Base-by-base conservation (phyloP, 352 stramenopile genomes). In the Phytophthora cryptogea region DNA sequence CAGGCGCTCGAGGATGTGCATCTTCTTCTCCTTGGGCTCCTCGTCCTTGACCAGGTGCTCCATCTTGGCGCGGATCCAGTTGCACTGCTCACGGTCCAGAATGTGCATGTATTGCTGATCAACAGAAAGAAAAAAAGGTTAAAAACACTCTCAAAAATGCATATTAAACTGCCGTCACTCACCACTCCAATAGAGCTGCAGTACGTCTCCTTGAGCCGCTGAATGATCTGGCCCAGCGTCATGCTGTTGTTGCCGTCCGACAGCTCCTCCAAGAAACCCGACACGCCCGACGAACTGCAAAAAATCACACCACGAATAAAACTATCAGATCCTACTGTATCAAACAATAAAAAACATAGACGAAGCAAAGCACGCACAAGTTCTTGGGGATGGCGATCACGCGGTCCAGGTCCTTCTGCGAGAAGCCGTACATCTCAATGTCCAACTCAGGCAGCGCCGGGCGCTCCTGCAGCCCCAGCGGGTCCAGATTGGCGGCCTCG, bases 41-140 rank as follows among this genome's bases (percentile, higher is more conserved):
- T 88, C 81, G 23, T 67, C 58, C 49, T 89, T 76, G 14, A 92
- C 83, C 8, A 94, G 49, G 53, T 86, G 78, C 63, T 93, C 84
- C 67, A 95, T 72, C 61, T 95, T 94, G 51, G 76, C 75, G 35
- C 97, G 90, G 55, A 99, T 96, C 96, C 97, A 99, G 76, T 99
- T 99, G 78, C 90, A 98, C 78, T 98, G 97, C 35, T 98, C 82
- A 23, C 88, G 86, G 74, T 96, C 80, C 27, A 89, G 76, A 66
- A 99, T 99, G 80, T 99, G 97, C 96, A 99, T 99, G 78, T 99
- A 99, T 89, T 99, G 80, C 81, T 90, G 49, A 40, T 6, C 37
- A 43, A 16, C 31, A 28, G 20, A 7, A 54, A 8, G 8, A 51
- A 14, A 43, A 61, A 56, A 49, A 62, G 11, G 8, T 47, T 49